phyloP scores from a whole-genome alignment of 495 filamentous ascomycete species.

The Talaromyces thailandensis region DNA sequence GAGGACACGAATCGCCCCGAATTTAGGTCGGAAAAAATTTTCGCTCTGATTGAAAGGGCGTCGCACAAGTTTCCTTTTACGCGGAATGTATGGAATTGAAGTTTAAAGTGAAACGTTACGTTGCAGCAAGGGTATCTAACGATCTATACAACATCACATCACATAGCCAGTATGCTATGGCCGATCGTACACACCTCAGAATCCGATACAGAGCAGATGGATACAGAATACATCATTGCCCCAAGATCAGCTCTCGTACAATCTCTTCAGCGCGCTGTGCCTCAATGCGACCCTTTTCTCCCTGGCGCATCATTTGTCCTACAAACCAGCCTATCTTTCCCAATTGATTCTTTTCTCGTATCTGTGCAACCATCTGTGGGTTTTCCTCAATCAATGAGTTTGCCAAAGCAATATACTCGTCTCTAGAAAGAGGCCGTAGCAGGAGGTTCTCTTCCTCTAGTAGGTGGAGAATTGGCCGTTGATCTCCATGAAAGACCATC shows the following conservation, averaged over 20 bases:
- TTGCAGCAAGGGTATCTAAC: background rate
- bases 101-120: background rate
- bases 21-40: background rate
- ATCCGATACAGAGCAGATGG: background rate
- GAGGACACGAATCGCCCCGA: conserved; percentile 4
- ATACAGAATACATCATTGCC: background rate
- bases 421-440: conserved; percentile 46
- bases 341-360: conserved; percentile 53
- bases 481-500: conserved; percentile 45
- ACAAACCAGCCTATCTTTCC: conserved; percentile 83
- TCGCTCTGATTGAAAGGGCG: background rate
- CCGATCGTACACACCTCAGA: background rate
- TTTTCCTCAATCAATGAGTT: conserved; percentile 37
- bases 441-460: conserved; percentile 59
- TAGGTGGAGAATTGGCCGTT: conserved; percentile 44
- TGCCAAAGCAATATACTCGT: conserved; percentile 38
- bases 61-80: background rate
- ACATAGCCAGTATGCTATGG: too few species aligned
- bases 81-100: background rate
- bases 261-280: conserved; percentile 60
- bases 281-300: conserved; percentile 69
- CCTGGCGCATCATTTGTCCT: conserved; percentile 78
- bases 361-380: conserved; percentile 55
- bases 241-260: conserved; percentile 47
- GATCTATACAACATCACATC: conserved; percentile 4